Base-by-base conservation (phyloP, 2,329 filamentous ascomycete genomes). In the Cytospora mali region DNA sequence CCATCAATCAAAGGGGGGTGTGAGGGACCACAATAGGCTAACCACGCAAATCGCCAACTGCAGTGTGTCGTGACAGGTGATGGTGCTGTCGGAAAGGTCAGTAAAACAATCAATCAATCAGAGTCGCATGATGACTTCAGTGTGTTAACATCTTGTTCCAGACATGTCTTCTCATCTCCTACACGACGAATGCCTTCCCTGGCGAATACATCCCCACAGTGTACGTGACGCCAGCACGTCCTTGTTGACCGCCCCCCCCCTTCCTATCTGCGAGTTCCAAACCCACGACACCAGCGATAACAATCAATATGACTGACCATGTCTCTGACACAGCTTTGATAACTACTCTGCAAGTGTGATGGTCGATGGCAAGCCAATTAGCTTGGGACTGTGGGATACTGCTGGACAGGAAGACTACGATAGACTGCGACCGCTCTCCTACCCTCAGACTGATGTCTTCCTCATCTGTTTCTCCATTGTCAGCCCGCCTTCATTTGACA, bases 181-280 rank as follows among this genome's bases (percentile, higher is more conserved):
- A 99, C 82, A 98, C 95, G 68, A 99, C 95, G 68, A 99, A 98
- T 82, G 95, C 95, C 69, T 99, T 99, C 77, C 95, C 95, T n/a
- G 95, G 95, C 78, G 95, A 99, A 84, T 99, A 99, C 80, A 98
- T 99, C 71, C 95, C 95, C 69, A 99, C 95, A 72, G 95, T 99
- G 91, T 95, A 81, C 31, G 46, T 52, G 39, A 49, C 46, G 51
- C 27, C 51, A 58, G 52, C 35, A 29, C 57, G 10, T 54, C 31
- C 21, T 67, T 50, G 53, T 62, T 49, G 16, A 48, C 25, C 58
- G 59, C 58, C 50, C 61, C 62, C 60, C n/a, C 39, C n/a, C n/a
- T n/a, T 23, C 56, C 33, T 23, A 27, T 33, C 33, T 39, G 23
- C 25, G 42, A 28, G 65, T 68, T 58, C 69, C 64, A 53, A 23